Evolutionary conservation across 371 early-diverging fungal genomes (phyloP), one percentile per base, ranked within the genome.

Genomic region (Pancytospora philotis): DNA sequence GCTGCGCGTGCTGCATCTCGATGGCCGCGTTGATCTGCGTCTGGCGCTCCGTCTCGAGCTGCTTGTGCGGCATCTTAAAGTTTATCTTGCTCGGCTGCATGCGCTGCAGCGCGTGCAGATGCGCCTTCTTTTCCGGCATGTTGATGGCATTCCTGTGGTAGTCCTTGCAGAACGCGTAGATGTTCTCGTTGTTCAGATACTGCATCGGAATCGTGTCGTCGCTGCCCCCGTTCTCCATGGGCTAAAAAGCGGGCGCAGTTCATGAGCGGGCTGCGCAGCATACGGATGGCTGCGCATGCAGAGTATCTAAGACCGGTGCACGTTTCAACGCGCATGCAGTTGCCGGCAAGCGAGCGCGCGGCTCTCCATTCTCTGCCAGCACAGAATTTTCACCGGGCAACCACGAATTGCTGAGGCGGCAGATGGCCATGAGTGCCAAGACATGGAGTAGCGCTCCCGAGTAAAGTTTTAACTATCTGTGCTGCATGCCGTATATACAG

Each of bases 121-220:
- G 55, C 10, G 36, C 25, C 57, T 65, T 76, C 32, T 68, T 31
- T 22, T 67, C 45, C 1, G 39, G 27, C 19, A 62, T 50, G 16
- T 61, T 51, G 6, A 66, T 56, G 10, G 32, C 19, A 48, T 67
- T 62, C 6, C 57, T 37, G 16, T 57, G 62, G 51, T 72, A 76
- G 30, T 58, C 57, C 37, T 39, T 45, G 25, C 67, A 56, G 48
- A 59, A 72, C 35, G 72, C 72, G 45, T 59, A 76, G n/a, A 73
- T 72, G 50, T 76, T 72, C 48, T 76, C 72, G 58, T 76, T 76
- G 45, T 58, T 72, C 2, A 72, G 16, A 68, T 72, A 76, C 28
- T 71, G 60, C 22, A 35, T 48, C 3, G 73, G 73, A n/a, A 73
- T 51, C 27, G 45, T 62, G 27, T 38, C 27, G 16, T 68, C 69